A percentile compares a stretch with the other conserved stretches of the same genome.
These are phyloP conservation scores for Posidonia oceanica DNA, from an alignment of 116 monocot genomes.

Conservation along the genomic window DNA sequence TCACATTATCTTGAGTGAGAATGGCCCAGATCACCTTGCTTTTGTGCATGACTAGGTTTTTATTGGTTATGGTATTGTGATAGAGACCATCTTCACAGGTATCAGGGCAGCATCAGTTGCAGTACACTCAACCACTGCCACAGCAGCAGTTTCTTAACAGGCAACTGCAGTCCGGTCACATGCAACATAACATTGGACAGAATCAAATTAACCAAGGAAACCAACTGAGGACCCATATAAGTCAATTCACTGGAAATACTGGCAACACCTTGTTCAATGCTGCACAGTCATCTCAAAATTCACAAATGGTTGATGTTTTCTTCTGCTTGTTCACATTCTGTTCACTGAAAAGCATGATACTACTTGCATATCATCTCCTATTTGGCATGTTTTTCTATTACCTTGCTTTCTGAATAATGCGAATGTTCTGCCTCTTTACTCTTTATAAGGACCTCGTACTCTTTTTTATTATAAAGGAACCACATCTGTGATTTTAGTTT, in stretches of 20 bases:
- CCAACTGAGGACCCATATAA: slow-evolving; percentile 70
- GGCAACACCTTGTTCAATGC: slow-evolving; percentile 72
- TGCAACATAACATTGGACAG: slow-evolving; percentile 67
- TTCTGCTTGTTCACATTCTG: not conserved
- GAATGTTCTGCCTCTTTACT: too few species aligned
- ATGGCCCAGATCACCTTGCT: too few species aligned
- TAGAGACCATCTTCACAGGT: slow-evolving; percentile 16
- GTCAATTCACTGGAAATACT: slow-evolving; percentile 55
- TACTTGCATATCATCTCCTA: too few species aligned
- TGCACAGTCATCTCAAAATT: slow-evolving; percentile 73
- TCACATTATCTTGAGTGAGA: too few species aligned
- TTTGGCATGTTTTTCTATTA: too few species aligned
- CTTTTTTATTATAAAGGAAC: too few species aligned
- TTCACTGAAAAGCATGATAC: too few species aligned
- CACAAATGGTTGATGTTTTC: slow-evolving; percentile 13
- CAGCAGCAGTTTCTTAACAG: slow-evolving; percentile 84
- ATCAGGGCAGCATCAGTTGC: slow-evolving; percentile 71
- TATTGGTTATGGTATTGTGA: not conserved
- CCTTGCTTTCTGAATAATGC: too few species aligned
- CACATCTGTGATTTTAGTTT: too few species aligned
- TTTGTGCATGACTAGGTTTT: too few species aligned
- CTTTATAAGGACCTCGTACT: too few species aligned
- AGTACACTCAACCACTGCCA: slow-evolving; percentile 63
- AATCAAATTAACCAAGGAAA: slow-evolving; percentile 69
- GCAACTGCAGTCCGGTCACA: slow-evolving; percentile 58